These are phyloP conservation scores for Euphrasia confusa DNA, from an alignment of 257 asterid genomes.

Conservation along the genomic window DNA sequence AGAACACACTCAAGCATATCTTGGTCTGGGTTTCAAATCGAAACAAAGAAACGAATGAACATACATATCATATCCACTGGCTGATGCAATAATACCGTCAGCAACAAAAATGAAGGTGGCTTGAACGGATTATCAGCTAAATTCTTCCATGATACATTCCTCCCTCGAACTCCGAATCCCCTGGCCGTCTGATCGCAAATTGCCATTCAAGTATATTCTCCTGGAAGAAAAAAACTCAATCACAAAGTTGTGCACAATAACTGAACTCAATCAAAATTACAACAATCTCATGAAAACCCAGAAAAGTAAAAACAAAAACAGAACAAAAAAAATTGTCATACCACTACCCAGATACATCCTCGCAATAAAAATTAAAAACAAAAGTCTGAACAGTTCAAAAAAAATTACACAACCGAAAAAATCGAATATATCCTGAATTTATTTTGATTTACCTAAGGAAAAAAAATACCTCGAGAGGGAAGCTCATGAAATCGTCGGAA, in stretches of 20 bases:
- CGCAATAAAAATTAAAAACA: background rate
- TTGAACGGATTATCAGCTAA: conserved; percentile 87
- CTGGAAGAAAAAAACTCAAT: conserved; percentile 28
- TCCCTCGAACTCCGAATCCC: conserved; percentile 78
- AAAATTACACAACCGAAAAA: background rate
- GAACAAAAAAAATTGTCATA: background rate
- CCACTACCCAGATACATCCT: conserved; percentile 2
- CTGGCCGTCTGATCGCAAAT: conserved; percentile 81
- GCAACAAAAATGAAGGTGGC: conserved; percentile 86
- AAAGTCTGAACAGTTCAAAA: background rate
- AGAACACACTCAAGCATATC: conserved; percentile 80
- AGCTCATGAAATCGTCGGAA: conserved; percentile 90
- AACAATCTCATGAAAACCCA: conserved; percentile 3
- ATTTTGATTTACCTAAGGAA: background rate
- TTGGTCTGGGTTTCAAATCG: conserved; percentile 95
- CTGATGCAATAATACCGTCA: conserved; percentile 48
- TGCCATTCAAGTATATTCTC: conserved; percentile 92
- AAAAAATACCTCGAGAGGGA: conserved; percentile 72
- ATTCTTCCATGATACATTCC: conserved; percentile 91
- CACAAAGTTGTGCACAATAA: background rate
- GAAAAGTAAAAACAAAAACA: conserved; percentile 16
- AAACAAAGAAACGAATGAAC: background rate
- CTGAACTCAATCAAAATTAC: conserved; percentile 1
- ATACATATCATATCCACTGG: background rate
- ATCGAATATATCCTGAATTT: background rate